phyloP scores from a whole-genome alignment of 768 basidiomycete species.

The Boletus barrowsii region DNA sequence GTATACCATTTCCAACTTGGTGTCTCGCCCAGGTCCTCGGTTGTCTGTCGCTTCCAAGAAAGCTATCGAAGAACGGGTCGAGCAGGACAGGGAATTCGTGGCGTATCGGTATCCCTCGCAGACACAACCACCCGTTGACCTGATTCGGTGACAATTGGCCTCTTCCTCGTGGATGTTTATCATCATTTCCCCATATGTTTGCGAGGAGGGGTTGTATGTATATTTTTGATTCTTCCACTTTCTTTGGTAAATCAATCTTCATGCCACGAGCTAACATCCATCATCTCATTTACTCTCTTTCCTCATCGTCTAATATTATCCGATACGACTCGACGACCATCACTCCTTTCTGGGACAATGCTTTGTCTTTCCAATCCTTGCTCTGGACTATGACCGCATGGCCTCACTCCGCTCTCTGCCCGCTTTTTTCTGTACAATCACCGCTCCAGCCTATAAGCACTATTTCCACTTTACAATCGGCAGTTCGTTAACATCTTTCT shows the following conservation, averaged over 20 bases:
- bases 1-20: conserved; percentile 48
- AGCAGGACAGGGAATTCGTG: conserved; percentile 82
- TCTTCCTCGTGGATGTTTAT: not conserved
- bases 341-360: conserved; percentile 28
- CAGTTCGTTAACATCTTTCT: conserved; percentile 14
- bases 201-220: conserved; percentile 4
- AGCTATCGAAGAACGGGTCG: conserved; percentile 74
- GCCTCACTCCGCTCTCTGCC: conserved; percentile 5
- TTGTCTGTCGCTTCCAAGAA: conserved; percentile 67
- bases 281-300: conserved; percentile 21
- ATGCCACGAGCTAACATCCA: conserved; percentile 14
- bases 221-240: conserved; percentile 4
- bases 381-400: conserved; percentile 30
- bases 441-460: conserved; percentile 7
- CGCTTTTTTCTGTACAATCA: conserved; percentile 14
- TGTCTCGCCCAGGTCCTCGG: conserved; percentile 49
- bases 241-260: conserved; percentile 19
- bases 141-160: conserved; percentile 42
- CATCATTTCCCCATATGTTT: conserved; percentile 4
- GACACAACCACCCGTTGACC: conserved; percentile 59
- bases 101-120: conserved; percentile 85
- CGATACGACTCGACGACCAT: conserved; percentile 13
- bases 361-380: conserved; percentile 15
- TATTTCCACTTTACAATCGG: conserved; percentile 9
- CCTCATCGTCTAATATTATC: conserved; percentile 14